phyloP scores from a whole-genome alignment of 2,329 filamentous ascomycete species.

The Sclerotinia spermophila region DNA sequence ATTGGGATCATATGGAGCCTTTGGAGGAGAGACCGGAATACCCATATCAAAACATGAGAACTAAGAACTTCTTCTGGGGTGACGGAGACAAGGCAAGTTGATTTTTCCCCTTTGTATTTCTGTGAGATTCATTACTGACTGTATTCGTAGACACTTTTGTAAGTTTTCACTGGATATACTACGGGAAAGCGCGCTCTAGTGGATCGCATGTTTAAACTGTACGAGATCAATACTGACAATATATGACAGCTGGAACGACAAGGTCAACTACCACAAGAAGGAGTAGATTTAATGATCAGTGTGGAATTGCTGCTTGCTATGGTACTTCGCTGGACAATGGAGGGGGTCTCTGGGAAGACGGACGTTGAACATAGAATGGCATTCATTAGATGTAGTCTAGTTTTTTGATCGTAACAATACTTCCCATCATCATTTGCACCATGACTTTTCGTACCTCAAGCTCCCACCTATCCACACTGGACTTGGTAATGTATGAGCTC shows the following conservation, averaged over 20 bases:
- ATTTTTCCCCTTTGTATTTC: constrained; percentile 13
- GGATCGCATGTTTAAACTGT: neutral
- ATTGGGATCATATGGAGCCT: constrained; percentile 80
- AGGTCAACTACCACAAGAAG: constrained; percentile 90
- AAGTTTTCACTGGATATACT: constrained; percentile 40
- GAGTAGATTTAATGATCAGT: constrained; percentile 23
- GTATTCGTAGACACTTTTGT: constrained; percentile 58
- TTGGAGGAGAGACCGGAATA: constrained; percentile 91
- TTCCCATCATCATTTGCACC: constrained; percentile 18
- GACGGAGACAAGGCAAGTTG: constrained; percentile 83
- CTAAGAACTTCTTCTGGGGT: constrained; percentile 94
- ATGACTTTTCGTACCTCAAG: constrained; percentile 25
- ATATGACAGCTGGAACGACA: constrained; percentile 76
- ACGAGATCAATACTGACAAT: neutral
- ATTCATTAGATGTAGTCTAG: constrained; percentile 19
- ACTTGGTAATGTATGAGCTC: neutral
- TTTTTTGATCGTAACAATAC: constrained; percentile 16
- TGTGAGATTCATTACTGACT: constrained; percentile 21
- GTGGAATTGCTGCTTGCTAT: neutral
- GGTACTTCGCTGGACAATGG: constrained; percentile 7
- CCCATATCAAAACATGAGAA: constrained; percentile 95
- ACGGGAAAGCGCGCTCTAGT: constrained; percentile 14
- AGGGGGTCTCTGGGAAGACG: neutral
- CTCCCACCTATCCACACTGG: neutral
- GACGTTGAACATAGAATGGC: constrained; percentile 17